Evolutionary conservation across 75 land plant genomes (phyloP), one percentile per base, ranked within the genome.

Genomic region (Cunninghamia lanceolata): DNA sequence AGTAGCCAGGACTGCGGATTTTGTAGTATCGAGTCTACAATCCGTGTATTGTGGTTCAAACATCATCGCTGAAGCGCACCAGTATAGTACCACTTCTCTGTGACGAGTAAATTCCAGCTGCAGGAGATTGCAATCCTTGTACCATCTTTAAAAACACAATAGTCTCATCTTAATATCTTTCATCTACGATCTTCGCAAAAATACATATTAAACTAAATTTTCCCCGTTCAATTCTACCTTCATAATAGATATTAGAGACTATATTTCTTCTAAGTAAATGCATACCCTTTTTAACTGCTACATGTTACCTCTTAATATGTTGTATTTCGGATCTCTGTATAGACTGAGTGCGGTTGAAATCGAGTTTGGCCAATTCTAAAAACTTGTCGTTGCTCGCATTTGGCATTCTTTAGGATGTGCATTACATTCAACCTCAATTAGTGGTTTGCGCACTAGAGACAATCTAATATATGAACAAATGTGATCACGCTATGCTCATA

Each of bases 341-440:
- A 15, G 78, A 83, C 83, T 95, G 96, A 87, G 89, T 88, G 1
- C 77, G 70, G 70, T 92, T 93, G 93, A 87, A 95, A 74, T 95
- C 96, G 43, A 83, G 11, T 84, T 91, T 91, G 19, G 96, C 96
- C 1, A 93, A 86, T 85, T 95, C 93, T 54, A 93, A 85, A 52
- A 91, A 95, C 8, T 63, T 66, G 4, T 88, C 53, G 83, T 93
- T 95, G 91, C 83, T 94, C 1, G 94, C 95, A 32, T 76, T 84
- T 2, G 89, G 88, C 97, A 95, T 93, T 89, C 97, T 50, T 15
- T 50, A 14, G 14, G 16, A 16, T 2, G 53, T 95, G 90, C 56
- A 86, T 32, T 2, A 68, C 46, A 63, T n/a, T 45, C 25, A 9
- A 35, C 4, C 30, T 14, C 21, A 53, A 83, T 82, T 81, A 50